A percentile compares a stretch with the other conserved stretches of the same genome.
phyloP scores from a whole-genome alignment of 169 alveolate genomes.

The Sarcocystis neurona region DNA sequence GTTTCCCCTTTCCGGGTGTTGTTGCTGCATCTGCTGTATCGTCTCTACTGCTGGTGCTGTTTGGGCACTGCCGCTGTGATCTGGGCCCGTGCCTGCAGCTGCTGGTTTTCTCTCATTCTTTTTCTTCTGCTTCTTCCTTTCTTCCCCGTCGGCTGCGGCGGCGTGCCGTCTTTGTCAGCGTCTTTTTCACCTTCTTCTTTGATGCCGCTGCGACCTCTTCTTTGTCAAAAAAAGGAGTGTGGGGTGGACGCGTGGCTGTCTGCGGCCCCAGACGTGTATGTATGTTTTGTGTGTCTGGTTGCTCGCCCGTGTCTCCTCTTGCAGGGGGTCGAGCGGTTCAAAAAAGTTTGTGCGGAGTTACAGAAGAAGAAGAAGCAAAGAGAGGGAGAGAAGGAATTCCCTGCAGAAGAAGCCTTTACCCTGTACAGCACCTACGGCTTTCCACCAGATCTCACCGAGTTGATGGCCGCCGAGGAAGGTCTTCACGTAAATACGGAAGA shows the following conservation, averaged over 20 bases:
- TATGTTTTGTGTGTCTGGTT: background rate
- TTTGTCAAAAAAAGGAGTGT: too few relatives aligned
- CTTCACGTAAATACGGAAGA: conserved; percentile 77
- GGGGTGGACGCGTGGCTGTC: too few relatives aligned
- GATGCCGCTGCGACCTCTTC: background rate
- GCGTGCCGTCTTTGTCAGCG: too few relatives aligned
- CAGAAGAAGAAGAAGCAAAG: conserved; percentile 38
- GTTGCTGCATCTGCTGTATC: background rate
- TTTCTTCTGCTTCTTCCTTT: background rate
- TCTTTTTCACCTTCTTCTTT: background rate
- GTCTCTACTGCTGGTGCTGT: too few relatives aligned
- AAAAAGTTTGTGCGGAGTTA: conserved; percentile 47
- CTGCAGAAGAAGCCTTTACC: conserved; percentile 80
- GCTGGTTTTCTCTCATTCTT: too few relatives aligned
- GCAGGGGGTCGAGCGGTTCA: conserved; percentile 48
- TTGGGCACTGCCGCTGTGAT: too few relatives aligned
- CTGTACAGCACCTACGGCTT: conserved; percentile 92
- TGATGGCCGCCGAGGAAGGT: conserved; percentile 89
- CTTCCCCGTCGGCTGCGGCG: too few relatives aligned
- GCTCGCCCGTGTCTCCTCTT: background rate
- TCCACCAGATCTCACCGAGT: conserved; percentile 90
- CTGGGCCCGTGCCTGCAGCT: too few relatives aligned
- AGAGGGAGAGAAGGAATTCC: conserved; percentile 19
- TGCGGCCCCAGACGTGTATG: too few relatives aligned
- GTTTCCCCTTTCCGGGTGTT: too few relatives aligned